phyloP scores from a whole-genome alignment of 202 grass and related monocot species.

The Elaeis oleifera region DNA sequence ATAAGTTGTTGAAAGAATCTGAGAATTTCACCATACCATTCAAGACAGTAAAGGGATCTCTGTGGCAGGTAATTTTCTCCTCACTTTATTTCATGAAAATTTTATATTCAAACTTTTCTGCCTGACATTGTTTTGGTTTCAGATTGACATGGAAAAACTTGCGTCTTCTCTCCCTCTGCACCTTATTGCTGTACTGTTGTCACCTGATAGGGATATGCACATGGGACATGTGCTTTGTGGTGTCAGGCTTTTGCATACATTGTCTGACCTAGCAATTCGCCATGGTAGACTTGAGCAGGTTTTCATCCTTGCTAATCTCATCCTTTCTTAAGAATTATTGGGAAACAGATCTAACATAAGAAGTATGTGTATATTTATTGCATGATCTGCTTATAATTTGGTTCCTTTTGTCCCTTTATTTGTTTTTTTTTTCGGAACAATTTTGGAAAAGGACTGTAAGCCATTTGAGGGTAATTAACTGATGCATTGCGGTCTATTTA shows the following conservation, averaged over 20 bases:
- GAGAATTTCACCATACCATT: constrained; percentile 56
- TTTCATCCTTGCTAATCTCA: constrained; percentile 7
- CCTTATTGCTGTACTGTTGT: constrained; percentile 62
- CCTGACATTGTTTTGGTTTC: constrained; percentile 3
- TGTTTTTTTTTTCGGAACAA: too few species aligned
- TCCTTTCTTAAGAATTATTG: constrained; percentile 4
- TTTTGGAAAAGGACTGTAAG: too few species aligned
- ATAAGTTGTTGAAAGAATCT: constrained; percentile 69
- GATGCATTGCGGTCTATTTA: too few species aligned
- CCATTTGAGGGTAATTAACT: too few species aligned
- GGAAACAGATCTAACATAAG: too few species aligned
- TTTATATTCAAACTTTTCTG: not conserved
- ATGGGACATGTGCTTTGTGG: constrained; percentile 70
- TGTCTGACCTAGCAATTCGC: constrained; percentile 71
- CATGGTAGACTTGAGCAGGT: constrained; percentile 93
- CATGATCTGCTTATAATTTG: too few species aligned
- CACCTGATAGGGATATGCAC: constrained; percentile 39
- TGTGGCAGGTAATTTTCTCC: constrained; percentile 45
- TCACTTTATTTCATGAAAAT: constrained; percentile 3
- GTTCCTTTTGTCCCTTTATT: too few species aligned
- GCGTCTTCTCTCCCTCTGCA: constrained; percentile 51
- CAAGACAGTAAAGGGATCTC: constrained; percentile 43
- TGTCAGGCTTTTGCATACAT: constrained; percentile 66
- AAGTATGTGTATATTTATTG: too few species aligned
- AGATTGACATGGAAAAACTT: constrained; percentile 83